Conservation (phyloP, 169 alveolate species). For the Blepharisma undulans region DNA sequence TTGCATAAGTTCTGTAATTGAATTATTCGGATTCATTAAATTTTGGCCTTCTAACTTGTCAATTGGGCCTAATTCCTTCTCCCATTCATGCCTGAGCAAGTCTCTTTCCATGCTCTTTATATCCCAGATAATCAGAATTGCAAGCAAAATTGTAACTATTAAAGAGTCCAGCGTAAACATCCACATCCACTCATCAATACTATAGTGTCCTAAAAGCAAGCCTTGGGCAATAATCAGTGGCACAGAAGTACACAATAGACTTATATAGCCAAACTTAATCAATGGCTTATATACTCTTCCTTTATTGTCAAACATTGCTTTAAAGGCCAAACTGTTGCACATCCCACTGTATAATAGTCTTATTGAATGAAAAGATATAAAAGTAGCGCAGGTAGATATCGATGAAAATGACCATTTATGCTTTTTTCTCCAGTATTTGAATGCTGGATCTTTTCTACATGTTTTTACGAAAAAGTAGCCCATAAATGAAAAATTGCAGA, state of each 20-base stretch:
- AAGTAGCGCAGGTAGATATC: background rate
- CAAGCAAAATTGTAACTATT: slow-evolving; percentile 11
- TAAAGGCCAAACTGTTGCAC: slow-evolving; percentile 20
- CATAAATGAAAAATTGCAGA: slow-evolving; percentile 10
- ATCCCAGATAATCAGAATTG: background rate
- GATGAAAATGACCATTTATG: background rate
- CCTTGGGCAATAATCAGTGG: slow-evolving; percentile 8
- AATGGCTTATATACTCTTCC: slow-evolving; percentile 13
- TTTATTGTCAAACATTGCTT: slow-evolving; percentile 12
- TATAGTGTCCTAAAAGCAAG: background rate
- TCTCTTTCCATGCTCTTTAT: slow-evolving; percentile 17
- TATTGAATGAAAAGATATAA: slow-evolving; percentile 3
- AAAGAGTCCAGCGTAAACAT: slow-evolving; percentile 30
- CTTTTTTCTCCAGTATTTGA: slow-evolving; percentile 14
- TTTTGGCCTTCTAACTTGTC: slow-evolving; percentile 1
- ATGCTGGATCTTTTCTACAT: slow-evolving; percentile 1
- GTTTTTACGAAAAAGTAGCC: background rate
- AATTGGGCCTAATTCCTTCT: background rate
- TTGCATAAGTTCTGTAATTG: background rate
- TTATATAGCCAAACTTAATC: slow-evolving; percentile 11
- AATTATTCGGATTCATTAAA: background rate
- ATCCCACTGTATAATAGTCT: slow-evolving; percentile 25
- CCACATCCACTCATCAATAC: background rate
- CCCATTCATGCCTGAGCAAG: background rate
- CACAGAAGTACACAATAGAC: slow-evolving; percentile 1